Evolutionary conservation across 129 eudicot genomes (phyloP).

Genomic region (Ambrosia trifida): DNA sequence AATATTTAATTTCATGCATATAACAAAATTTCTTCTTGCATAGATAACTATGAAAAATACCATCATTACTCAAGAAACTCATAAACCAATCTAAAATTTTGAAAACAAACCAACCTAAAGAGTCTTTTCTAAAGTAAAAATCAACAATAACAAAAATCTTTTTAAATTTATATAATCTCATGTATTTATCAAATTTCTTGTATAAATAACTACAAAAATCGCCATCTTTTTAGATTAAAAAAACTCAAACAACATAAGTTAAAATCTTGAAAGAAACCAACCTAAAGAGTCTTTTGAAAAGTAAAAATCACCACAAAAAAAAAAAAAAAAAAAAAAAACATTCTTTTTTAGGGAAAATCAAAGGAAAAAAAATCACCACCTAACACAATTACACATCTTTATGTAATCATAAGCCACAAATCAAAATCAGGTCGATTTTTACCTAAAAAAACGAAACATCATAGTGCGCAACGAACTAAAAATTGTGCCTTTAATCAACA

Average conservation of each 20-base stretch:
- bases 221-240: not conserved
- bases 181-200: not conserved
- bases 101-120: not conserved
- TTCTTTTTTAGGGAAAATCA: slow-evolving; percentile 5
- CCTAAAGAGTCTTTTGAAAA: slow-evolving; percentile 6
- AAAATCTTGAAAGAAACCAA: slow-evolving; percentile 15
- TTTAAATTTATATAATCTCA: not conserved
- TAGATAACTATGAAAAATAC: not conserved
- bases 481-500: slow-evolving; percentile 1
- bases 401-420: not conserved
- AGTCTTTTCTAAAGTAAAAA: slow-evolving; percentile 14
- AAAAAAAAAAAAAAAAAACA: not conserved
- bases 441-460: slow-evolving; percentile 12
- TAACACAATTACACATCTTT: not conserved
- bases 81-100: not conserved
- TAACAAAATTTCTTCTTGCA: not conserved
- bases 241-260: not conserved
- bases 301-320: not conserved
- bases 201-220: not conserved
- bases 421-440: slow-evolving; percentile 9
- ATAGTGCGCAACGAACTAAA: slow-evolving; percentile 5
- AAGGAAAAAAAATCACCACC: not conserved
- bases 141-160: not conserved
- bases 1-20: not conserved
- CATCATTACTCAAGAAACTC: not conserved